These are phyloP conservation scores for Geranomyces michiganensis DNA, from an alignment of 192 early-diverging fungal species.

Conservation along the genomic window DNA sequence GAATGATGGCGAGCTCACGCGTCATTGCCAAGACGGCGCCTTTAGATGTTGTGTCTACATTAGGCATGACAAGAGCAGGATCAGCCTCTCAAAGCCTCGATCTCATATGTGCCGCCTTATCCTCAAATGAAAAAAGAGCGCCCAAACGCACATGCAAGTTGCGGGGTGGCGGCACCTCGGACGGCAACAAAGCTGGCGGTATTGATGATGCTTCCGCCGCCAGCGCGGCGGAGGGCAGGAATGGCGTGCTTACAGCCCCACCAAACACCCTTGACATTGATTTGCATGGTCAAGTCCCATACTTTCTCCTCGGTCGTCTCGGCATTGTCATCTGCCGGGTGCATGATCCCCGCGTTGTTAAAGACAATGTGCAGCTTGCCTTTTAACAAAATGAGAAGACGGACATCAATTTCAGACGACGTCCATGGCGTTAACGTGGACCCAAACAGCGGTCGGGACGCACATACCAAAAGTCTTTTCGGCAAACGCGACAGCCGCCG, in stretches of 20 bases:
- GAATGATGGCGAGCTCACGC: conserved; percentile 79
- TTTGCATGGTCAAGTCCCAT: conserved; percentile 76
- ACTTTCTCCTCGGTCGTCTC: conserved; percentile 72
- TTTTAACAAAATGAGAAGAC: conserved; percentile 18
- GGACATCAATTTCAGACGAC: not conserved
- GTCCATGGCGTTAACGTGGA: too few relatives aligned
- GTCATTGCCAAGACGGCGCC: conserved; percentile 86
- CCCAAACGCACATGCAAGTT: conserved; percentile 70
- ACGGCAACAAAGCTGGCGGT: conserved; percentile 80
- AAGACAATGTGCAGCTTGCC: conserved; percentile 80
- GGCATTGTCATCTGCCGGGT: conserved; percentile 76
- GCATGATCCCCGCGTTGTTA: conserved; percentile 90
- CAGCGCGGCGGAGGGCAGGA: conserved; percentile 69
- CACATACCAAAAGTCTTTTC: conserved; percentile 68
- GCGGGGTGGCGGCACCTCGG: conserved; percentile 80
- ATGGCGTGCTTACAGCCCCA: conserved; percentile 84
- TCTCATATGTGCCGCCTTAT: not conserved
- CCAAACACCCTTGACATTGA: conserved; percentile 91
- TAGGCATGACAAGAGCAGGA: not conserved
- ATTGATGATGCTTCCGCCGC: conserved; percentile 82
- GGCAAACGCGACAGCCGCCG: conserved; percentile 65
- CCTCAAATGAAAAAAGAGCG: not conserved
- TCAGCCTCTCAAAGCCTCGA: not conserved
- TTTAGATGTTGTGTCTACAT: conserved; percentile 81
- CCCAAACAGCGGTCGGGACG: too few relatives aligned